Evolutionary conservation across 225 moss, liverwort and hornwort species (phyloP), one percentile per base, ranked within the genome.

Genomic region (Antitrichia curtipendula): DNA sequence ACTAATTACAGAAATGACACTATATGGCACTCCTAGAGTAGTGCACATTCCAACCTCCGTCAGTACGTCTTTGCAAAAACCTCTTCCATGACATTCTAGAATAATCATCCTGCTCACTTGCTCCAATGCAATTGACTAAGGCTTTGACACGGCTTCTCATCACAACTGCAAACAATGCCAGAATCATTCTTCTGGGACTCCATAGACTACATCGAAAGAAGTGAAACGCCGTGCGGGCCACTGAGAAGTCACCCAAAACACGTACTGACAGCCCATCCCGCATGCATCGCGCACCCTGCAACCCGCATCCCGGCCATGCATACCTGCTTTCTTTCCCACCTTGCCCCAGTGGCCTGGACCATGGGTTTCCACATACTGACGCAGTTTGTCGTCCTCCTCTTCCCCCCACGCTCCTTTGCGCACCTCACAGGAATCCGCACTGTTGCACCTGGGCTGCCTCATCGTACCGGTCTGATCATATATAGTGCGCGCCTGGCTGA

Each of bases 401-500:
- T 81, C 87, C 9, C 61, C 72, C 87, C 87, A 87, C 24, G 87
- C 87, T 34, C 87, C 87, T 87, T 87, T 87, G 73, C 87, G 87
- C 62, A 87, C 59, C 52, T 81, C 81, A 11, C 28, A 25, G 4
- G 50, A 25, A 7, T 81, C 75, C 52, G 50, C 59, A 17, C 63
- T 63, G 31, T 4, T 34, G 24, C 62, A n/a, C 73, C 73, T 87
- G 40, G 40, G 73, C 40, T 31, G 61, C 81, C 87, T 87, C 87
- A 52, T 81, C 62, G 19, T 87, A 2, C 53, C n/a, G n/a, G 20
- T 27, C n/a, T n/a, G n/a, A 59, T 19, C 24, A 73, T 73, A 11
- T 10, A 13, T 29, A 73, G n/a, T 22, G 16, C 4, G 31, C 11
- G 70, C 11, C 20, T n/a, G 66, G 6, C 25, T 41, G 54, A 10